Percentiles rank a stretch among this genome's conserved stretches.
Conservation (phyloP, 345 rosid species). For the Populus tremula region DNA sequence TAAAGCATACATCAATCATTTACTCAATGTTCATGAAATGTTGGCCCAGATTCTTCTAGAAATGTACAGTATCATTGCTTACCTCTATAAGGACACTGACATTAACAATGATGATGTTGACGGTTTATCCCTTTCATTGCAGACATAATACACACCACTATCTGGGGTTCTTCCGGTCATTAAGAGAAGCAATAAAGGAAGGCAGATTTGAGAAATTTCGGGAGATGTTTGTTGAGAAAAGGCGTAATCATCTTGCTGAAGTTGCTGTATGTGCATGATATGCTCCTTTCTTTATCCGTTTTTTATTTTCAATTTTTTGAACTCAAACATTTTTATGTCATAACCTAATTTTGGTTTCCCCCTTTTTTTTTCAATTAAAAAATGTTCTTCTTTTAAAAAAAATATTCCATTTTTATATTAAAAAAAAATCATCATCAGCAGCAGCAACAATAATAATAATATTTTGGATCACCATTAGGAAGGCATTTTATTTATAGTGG, state of each 20-base stretch:
- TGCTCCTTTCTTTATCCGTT: too few species aligned
- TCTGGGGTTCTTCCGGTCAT: constrained; percentile 52
- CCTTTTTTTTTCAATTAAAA: too few species aligned
- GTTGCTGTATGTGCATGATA: constrained; percentile 6
- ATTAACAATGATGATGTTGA: background rate
- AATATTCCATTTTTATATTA: too few species aligned
- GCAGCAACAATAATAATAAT: too few species aligned
- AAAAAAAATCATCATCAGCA: too few species aligned
- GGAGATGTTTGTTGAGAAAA: constrained; percentile 33
- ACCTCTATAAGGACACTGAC: background rate
- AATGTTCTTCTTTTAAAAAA: too few species aligned
- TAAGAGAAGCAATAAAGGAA: constrained; percentile 57
- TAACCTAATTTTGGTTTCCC: too few species aligned
- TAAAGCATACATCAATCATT: constrained; percentile 70
- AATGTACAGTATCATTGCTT: constrained; percentile 22
- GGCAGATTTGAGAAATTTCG: constrained; percentile 51
- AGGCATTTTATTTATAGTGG: too few species aligned
- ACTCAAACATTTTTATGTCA: too few species aligned
- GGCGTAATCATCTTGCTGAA: constrained; percentile 22
- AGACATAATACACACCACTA: constrained; percentile 78
- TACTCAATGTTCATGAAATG: constrained; percentile 77
- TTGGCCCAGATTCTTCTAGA: constrained; percentile 71
- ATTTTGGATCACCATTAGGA: too few species aligned
- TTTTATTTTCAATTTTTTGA: too few species aligned
- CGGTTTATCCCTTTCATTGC: constrained; percentile 20